A percentile compares a stretch with the other conserved stretches of the same genome.
Evolutionary conservation across 768 basidiomycete genomes (phyloP).

Genomic region (Boletus tomentosulus): DNA sequence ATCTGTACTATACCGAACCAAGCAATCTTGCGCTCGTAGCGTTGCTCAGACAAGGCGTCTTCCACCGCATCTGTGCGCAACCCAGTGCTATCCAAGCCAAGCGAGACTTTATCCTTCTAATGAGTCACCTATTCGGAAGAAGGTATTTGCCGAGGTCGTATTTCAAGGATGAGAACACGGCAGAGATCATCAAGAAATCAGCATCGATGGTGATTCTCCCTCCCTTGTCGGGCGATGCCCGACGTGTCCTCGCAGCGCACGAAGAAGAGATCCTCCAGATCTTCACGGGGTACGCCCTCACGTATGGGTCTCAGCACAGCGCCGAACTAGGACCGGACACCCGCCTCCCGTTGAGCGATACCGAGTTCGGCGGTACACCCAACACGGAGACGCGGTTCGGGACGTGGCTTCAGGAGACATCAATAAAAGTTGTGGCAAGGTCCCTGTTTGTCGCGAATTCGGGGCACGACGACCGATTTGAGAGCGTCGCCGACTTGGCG

Average conservation of each 20-base stretch:
- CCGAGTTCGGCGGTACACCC: constrained; percentile 17
- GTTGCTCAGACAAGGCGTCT: constrained; percentile 51
- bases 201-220: constrained; percentile 58
- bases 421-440: constrained; percentile 40
- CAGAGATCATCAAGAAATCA: constrained; percentile 37
- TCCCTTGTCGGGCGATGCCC: constrained; percentile 39
- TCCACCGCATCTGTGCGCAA: constrained; percentile 55
- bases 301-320: constrained; percentile 41
- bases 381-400: constrained; percentile 27
- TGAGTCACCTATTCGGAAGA: constrained; percentile 68
- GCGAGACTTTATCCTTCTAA: constrained; percentile 46
- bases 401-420: constrained; percentile 35
- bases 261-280: constrained; percentile 46
- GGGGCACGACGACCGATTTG: constrained; percentile 56
- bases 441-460: constrained; percentile 68
- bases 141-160: constrained; percentile 47
- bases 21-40: constrained; percentile 63
- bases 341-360: constrained; percentile 46
- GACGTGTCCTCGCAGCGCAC: constrained; percentile 41
- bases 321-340: constrained; percentile 40
- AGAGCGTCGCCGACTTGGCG: constrained; percentile 47
- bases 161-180: constrained; percentile 34
- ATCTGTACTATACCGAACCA: constrained; percentile 63
- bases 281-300: constrained; percentile 53
- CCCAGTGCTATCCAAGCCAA: constrained; percentile 38